phyloP scores from a whole-genome alignment of 352 stramenopile species.

The Hyaloperonospora brassicae region DNA sequence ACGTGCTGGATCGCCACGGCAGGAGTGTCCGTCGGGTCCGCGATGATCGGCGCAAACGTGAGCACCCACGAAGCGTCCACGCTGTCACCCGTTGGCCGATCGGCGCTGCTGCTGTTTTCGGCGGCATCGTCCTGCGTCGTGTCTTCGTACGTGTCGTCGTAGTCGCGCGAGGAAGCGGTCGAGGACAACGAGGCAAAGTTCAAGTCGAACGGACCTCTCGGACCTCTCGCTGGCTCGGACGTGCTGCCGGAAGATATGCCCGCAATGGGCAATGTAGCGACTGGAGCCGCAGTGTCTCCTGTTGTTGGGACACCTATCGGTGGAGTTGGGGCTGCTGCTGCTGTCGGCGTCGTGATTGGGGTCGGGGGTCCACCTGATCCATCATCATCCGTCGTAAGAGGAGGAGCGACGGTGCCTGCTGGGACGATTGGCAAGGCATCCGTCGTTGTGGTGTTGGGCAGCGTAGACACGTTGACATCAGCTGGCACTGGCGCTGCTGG shows the following conservation, averaged over 20 bases:
- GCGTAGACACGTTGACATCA: too few relatives aligned
- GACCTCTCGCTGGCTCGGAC: slow-evolving; percentile 7
- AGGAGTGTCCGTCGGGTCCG: slow-evolving; percentile 13
- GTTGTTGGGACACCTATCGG: not conserved
- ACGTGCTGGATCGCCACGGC: too few relatives aligned
- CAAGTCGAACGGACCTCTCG: not conserved
- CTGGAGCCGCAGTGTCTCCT: not conserved
- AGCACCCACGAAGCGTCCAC: slow-evolving; percentile 14
- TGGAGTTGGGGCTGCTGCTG: too few relatives aligned
- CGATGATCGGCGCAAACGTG: slow-evolving; percentile 31
- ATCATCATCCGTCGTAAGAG: too few relatives aligned
- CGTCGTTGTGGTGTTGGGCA: too few relatives aligned
- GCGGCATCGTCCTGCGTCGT: slow-evolving; percentile 5
- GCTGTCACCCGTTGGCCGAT: slow-evolving; percentile 11
- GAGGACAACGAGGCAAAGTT: slow-evolving; percentile 3
- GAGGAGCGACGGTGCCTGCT: too few relatives aligned
- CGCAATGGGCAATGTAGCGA: not conserved
- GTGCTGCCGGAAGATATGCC: slow-evolving; percentile 7
- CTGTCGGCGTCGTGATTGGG: too few relatives aligned
- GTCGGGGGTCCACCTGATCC: too few relatives aligned
- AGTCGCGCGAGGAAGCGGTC: not conserved
- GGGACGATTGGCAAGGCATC: too few relatives aligned
- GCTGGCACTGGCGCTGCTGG: too few relatives aligned
- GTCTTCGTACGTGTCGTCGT: not conserved
- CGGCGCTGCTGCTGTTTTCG: not conserved